Conservation (phyloP, 2,329 filamentous ascomycete genomes). For the Arachnomyces sp. region DNA sequence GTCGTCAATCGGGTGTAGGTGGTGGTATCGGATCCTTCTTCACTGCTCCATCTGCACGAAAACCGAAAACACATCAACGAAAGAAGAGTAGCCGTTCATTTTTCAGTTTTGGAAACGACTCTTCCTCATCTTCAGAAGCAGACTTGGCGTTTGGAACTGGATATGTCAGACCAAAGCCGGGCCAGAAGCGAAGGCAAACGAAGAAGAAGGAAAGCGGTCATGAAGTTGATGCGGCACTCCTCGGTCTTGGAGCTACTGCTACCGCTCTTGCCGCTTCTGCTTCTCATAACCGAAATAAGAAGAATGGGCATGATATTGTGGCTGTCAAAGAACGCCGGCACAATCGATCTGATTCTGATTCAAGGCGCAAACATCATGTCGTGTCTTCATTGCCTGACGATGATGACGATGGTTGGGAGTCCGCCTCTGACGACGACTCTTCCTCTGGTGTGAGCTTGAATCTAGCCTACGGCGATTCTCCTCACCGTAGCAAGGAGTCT, state of each 20-base stretch:
- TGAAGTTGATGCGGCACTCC: conserved; percentile 40
- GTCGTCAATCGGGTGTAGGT: conserved; percentile 42
- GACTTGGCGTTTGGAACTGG: conserved; percentile 62
- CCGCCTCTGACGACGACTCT: conserved; percentile 49
- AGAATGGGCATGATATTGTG: conserved; percentile 18
- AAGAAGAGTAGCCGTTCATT: conserved; percentile 39
- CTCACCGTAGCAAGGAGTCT: conserved; percentile 44
- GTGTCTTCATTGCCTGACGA: conserved; percentile 20
- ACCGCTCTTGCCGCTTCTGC: conserved; percentile 38
- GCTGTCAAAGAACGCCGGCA: conserved; percentile 22
- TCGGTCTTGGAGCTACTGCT: conserved; percentile 42
- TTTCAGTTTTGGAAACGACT: conserved; percentile 54
- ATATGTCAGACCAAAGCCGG: conserved; percentile 30
- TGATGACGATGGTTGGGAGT: conserved; percentile 53
- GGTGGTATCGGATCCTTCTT: conserved; percentile 59
- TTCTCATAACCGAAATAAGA: conserved; percentile 27
- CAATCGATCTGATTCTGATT: conserved; percentile 19
- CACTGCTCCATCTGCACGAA: conserved; percentile 51
- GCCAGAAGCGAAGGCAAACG: conserved; percentile 28
- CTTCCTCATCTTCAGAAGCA: conserved; percentile 59
- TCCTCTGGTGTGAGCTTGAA: conserved; percentile 48
- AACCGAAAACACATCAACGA: conserved; percentile 25
- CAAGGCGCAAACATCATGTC: conserved; percentile 3
- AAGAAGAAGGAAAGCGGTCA: conserved; percentile 20
- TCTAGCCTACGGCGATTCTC: conserved; percentile 52